These are phyloP conservation scores for Rheum nobile DNA, from an alignment of 148 eudicot genomes.

Conservation along the genomic window DNA sequence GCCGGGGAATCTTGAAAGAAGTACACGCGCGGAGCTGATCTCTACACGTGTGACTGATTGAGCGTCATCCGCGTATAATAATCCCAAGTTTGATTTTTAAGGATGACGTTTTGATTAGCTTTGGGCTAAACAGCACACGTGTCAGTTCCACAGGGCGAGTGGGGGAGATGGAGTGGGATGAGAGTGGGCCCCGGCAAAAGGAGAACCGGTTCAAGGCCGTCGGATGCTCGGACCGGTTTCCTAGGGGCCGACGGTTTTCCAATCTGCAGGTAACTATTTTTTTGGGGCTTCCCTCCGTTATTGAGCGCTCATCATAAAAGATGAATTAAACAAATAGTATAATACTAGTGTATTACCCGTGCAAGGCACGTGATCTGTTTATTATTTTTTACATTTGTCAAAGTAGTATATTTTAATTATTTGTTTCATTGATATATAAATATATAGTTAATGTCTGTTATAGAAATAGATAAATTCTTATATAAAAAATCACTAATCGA, in stretches of 20 bases:
- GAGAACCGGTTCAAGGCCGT: neutral
- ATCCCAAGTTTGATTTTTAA: neutral
- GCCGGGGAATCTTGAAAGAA: neutral
- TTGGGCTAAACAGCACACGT: neutral
- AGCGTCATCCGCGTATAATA: neutral
- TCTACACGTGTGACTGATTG: neutral
- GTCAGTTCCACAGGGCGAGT: neutral
- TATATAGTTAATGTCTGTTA: too few relatives aligned
- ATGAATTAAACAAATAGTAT: too few relatives aligned
- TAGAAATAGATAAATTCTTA: too few relatives aligned
- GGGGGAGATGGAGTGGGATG: neutral
- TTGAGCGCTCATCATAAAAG: too few relatives aligned
- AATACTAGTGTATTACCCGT: too few relatives aligned
- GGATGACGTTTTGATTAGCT: neutral
- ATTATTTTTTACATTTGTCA: too few relatives aligned
- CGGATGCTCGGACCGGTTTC: neutral
- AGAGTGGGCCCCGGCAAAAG: neutral
- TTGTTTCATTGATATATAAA: too few relatives aligned
- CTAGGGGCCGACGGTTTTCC: neutral
- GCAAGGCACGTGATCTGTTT: too few relatives aligned
- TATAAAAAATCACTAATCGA: too few relatives aligned
- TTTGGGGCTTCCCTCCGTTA: neutral
- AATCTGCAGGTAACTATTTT: neutral
- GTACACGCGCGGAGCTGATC: neutral
- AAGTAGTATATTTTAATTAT: too few relatives aligned